phyloP scores from a whole-genome alignment of 495 filamentous ascomycete genomes.

The Apiosordaria backusii region DNA sequence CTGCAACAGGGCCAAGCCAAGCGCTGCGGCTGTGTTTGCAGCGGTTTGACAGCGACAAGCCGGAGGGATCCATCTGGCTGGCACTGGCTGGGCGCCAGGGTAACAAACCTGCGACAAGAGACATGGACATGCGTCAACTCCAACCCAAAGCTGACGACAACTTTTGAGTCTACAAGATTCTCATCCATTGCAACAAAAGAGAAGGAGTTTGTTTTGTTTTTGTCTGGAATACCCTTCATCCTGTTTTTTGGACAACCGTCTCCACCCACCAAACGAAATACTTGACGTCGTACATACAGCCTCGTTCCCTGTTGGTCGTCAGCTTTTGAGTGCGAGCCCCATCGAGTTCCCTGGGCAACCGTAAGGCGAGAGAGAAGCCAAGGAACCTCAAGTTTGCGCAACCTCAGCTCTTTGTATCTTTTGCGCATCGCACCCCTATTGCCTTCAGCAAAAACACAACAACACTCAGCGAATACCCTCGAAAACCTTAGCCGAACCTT shows the following conservation, averaged over 20 bases:
- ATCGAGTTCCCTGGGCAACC: slow-evolving; percentile 5
- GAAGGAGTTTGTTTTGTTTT: background rate
- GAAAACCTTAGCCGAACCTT: background rate
- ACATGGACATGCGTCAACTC: background rate
- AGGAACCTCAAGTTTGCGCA: background rate
- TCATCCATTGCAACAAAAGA: background rate
- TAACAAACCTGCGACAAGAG: background rate
- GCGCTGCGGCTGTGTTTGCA: slow-evolving; percentile 9
- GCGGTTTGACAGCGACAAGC: slow-evolving; percentile 5
- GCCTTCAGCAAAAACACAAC: background rate
- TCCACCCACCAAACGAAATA: background rate
- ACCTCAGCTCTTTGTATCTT: background rate
- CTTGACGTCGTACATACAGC: background rate
- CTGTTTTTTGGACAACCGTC: background rate
- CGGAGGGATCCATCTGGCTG: slow-evolving; percentile 16
- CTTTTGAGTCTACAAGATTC: background rate
- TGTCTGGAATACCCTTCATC: background rate
- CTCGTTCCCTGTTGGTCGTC: background rate
- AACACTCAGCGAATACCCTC: background rate
- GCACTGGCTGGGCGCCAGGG: too few species aligned
- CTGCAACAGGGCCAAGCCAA: slow-evolving; percentile 7
- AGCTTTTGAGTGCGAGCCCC: background rate
- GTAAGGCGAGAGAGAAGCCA: background rate
- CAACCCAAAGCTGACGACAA: background rate
- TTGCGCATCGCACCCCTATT: background rate